Evolutionary conservation across 176 grass and related monocot species (phyloP).

Genomic region (Aegilops umbellulata): DNA sequence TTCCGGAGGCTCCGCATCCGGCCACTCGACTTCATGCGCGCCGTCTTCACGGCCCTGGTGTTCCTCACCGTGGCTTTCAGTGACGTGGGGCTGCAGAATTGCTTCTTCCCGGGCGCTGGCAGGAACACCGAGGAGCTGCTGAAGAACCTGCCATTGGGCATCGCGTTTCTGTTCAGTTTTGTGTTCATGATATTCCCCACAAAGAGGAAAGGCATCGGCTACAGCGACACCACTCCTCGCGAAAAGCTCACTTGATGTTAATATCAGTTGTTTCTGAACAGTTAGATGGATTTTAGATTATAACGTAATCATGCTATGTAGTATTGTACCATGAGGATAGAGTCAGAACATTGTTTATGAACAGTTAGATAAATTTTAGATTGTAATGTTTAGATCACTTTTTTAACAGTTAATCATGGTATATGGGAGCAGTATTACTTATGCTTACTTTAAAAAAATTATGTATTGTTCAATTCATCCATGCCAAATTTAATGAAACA

Average conservation of each 20-base stretch:
- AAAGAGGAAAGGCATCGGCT: constrained; percentile 23
- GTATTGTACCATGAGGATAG: no score
- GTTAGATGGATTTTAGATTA: not conserved
- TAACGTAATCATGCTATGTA: no score
- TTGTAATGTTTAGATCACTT: not conserved
- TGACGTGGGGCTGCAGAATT: not conserved
- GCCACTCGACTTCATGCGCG: not conserved
- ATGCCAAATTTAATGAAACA: no score
- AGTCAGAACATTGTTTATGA: no score
- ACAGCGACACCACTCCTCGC: not conserved
- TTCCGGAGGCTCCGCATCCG: constrained; percentile 9
- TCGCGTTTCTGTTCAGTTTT: constrained; percentile 7
- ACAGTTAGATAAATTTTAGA: not conserved
- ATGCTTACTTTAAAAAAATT: no score
- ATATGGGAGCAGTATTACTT: not conserved
- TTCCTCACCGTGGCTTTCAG: not conserved
- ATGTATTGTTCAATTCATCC: not conserved
- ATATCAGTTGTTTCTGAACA: not conserved
- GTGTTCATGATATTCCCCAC: constrained; percentile 33
- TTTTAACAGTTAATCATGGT: not conserved
- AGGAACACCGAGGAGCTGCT: not conserved
- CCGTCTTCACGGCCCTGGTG: not conserved
- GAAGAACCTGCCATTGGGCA: not conserved
- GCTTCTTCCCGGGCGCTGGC: not conserved
- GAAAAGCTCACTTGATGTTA: not conserved